Percentiles rank a stretch among this genome's conserved stretches.
Evolutionary conservation across 768 basidiomycete genomes (phyloP).

Genomic region (Lyophyllum decastes): DNA sequence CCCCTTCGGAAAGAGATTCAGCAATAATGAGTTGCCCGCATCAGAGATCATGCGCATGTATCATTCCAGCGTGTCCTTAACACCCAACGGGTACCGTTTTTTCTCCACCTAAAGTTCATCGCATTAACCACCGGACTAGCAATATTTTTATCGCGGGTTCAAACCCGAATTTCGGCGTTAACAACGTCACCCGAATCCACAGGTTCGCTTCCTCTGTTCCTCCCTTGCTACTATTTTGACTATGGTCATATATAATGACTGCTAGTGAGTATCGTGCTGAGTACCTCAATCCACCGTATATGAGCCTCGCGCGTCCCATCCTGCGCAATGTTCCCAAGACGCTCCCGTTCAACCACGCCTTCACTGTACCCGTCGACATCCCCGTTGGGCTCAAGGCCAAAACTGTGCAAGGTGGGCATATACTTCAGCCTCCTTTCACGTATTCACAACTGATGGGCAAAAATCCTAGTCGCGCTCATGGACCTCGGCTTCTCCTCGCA

Average conservation of each 20-base stretch:
- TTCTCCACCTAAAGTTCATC: conserved; percentile 26
- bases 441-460: no score
- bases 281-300: conserved; percentile 42
- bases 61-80: conserved; percentile 58
- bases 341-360: no score
- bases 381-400: conserved; percentile 26
- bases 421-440: no score
- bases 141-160: conserved; percentile 37
- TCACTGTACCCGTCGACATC: conserved; percentile 31
- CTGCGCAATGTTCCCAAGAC: conserved; percentile 34
- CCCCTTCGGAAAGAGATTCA: conserved; percentile 43
- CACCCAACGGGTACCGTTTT: conserved; percentile 52
- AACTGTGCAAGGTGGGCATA: conserved; percentile 30
- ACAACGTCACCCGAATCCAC: neutral
- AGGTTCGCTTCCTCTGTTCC: neutral
- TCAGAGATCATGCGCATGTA: conserved; percentile 54
- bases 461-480: conserved; percentile 33
- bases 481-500: conserved; percentile 46
- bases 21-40: conserved; percentile 43
- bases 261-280: conserved; percentile 43
- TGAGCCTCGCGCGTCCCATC: conserved; percentile 34
- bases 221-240: conserved; percentile 4
- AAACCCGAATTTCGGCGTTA: conserved; percentile 36
- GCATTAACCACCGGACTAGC: neutral
- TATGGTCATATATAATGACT: conserved; percentile 10